phyloP scores from a whole-genome alignment of 768 basidiomycete species.

The Hericium erinaceus region DNA sequence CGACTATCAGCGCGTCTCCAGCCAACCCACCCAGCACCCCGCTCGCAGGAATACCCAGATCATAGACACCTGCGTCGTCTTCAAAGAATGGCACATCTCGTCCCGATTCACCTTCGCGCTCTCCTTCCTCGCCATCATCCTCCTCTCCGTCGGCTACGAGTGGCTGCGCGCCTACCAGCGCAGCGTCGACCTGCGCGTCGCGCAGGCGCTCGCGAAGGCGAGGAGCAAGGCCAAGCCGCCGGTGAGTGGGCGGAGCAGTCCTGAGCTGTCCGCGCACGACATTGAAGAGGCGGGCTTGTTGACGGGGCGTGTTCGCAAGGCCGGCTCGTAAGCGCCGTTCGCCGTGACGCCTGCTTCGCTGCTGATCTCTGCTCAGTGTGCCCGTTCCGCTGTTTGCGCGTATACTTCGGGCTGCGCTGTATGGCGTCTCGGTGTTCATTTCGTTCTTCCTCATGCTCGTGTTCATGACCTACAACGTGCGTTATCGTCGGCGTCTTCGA shows the following conservation, averaged over 20 bases:
- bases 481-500: slow-evolving; percentile 17
- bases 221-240: slow-evolving; percentile 35
- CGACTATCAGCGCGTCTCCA: neutral
- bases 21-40: neutral
- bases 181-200: slow-evolving; percentile 50
- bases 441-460: slow-evolving; percentile 92
- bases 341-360: neutral
- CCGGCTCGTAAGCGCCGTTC: slow-evolving; percentile 1
- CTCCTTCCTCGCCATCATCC: slow-evolving; percentile 57
- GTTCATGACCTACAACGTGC: slow-evolving; percentile 94
- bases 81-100: slow-evolving; percentile 66
- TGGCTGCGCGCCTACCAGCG: slow-evolving; percentile 62
- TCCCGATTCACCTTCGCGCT: slow-evolving; percentile 46
- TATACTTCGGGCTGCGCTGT: slow-evolving; percentile 54
- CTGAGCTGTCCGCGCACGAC: slow-evolving; percentile 25
- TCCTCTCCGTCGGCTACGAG: slow-evolving; percentile 69
- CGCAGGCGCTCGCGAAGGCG: slow-evolving; percentile 33
- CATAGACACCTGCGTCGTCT: slow-evolving; percentile 75
- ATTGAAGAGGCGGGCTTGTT: slow-evolving; percentile 49
- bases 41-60: slow-evolving; percentile 62
- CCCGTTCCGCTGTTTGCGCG: slow-evolving; percentile 43
- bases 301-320: slow-evolving; percentile 35
- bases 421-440: slow-evolving; percentile 67
- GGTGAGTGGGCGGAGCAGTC: slow-evolving; percentile 33
- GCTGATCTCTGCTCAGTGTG: slow-evolving; percentile 24